These are phyloP conservation scores for Diversispora eburnea DNA, from an alignment of 192 early-diverging fungal species.

Conservation along the genomic window DNA sequence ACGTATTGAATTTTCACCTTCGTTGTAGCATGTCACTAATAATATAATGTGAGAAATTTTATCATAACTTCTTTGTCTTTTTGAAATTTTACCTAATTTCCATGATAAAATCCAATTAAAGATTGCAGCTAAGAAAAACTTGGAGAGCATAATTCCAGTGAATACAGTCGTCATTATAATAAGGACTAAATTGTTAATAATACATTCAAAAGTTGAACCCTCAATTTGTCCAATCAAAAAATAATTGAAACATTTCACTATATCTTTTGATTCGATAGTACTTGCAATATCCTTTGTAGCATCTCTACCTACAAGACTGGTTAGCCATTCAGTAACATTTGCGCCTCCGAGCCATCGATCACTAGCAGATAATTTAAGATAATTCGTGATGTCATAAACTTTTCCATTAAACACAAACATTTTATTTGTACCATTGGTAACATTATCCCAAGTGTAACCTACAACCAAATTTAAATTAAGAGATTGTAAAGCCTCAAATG, in stretches of 20 bases:
- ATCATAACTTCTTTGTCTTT: no score
- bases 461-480: constrained; percentile 2
- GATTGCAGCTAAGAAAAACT: no score
- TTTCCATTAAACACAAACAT: constrained; percentile 49
- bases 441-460: constrained; percentile 40
- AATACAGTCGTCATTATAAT: no score
- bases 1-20: no score
- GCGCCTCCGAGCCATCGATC: constrained; percentile 20
- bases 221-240: no score
- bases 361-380: not conserved
- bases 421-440: constrained; percentile 46
- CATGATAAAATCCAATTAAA: no score
- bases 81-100: no score
- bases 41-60: no score
- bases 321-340: constrained; percentile 12
- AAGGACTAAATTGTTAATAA: no score
- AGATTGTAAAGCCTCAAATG: not conserved
- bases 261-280: not conserved
- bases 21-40: no score
- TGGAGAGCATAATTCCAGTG: no score
- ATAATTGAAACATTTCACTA: constrained; percentile 18
- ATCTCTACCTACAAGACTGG: constrained; percentile 11
- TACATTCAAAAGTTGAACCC: no score
- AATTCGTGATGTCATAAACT: constrained; percentile 31
- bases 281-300: constrained; percentile 20